These are phyloP conservation scores for Tubosaeta brunneosetosa DNA, from an alignment of 768 basidiomycete species.

Conservation along the genomic window DNA sequence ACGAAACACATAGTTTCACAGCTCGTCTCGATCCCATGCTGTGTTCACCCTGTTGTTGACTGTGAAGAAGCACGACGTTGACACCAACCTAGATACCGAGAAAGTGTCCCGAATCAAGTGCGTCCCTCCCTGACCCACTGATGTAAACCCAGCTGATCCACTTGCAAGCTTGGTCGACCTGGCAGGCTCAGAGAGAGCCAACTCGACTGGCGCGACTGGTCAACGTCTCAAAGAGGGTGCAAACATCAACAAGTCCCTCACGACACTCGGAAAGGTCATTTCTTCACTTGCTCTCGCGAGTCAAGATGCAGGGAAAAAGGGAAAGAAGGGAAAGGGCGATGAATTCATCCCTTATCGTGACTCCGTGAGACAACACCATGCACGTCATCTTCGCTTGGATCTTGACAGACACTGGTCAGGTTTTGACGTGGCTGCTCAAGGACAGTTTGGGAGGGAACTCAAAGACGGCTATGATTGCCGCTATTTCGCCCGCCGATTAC, in stretches of 20 bases:
- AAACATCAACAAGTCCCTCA: conserved; percentile 98
- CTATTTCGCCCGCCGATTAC: conserved; percentile 97
- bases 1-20: conserved; percentile 27
- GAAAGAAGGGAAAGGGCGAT: conserved; percentile 83
- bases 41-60: conserved; percentile 95
- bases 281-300: conserved; percentile 72
- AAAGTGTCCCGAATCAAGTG: conserved; percentile 98
- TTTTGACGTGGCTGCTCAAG: conserved; percentile 96
- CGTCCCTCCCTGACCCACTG: conserved; percentile 14
- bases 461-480: conserved; percentile 99
- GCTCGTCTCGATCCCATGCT: conserved; percentile 94
- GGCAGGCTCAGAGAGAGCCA: conserved; percentile 94
- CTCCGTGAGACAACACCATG: conserved; percentile 55
- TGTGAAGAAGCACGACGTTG: conserved; percentile 82
- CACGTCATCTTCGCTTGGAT: neutral
- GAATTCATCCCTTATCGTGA: conserved; percentile 98
- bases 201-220: conserved; percentile 96
- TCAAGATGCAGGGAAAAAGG: conserved; percentile 65
- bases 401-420: conserved; percentile 41
- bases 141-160: conserved; percentile 9
- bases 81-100: conserved; percentile 88
- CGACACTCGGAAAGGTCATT: conserved; percentile 97
- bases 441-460: conserved; percentile 96
- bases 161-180: conserved; percentile 79
- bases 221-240: conserved; percentile 95